Percentiles rank a stretch among this genome's conserved stretches.
Conservation (phyloP, 306 rosid species). For the Quercus mongolica region DNA sequence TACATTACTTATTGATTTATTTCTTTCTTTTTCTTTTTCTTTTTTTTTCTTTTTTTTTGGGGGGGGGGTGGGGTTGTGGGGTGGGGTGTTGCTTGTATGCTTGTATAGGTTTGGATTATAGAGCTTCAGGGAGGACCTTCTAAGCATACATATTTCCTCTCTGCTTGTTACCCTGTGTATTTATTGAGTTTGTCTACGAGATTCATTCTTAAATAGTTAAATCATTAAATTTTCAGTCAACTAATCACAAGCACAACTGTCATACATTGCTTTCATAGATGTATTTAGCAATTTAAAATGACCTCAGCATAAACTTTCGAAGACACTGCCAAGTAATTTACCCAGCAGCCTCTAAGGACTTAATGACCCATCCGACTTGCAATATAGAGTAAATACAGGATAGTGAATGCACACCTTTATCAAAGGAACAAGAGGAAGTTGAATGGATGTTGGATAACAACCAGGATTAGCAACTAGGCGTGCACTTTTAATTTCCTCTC, state of each 20-base stretch:
- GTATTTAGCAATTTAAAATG: neutral
- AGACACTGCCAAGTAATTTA: neutral
- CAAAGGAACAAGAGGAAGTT: slow-evolving; percentile 90
- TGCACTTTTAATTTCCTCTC: slow-evolving; percentile 68
- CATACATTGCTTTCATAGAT: neutral
- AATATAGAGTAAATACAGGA: slow-evolving; percentile 4
- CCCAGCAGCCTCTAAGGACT: neutral
- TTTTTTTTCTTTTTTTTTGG: too few species aligned
- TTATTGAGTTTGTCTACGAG: neutral
- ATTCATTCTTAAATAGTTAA: neutral
- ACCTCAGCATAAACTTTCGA: neutral
- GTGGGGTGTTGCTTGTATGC: too few species aligned
- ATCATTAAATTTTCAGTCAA: neutral
- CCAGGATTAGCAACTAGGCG: slow-evolving; percentile 96
- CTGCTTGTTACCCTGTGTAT: neutral
- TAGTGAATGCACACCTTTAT: slow-evolving; percentile 56
- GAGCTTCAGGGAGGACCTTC: neutral
- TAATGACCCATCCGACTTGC: neutral
- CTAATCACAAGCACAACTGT: slow-evolving; percentile 2
- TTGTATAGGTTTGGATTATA: too few species aligned
- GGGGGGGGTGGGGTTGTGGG: too few species aligned
- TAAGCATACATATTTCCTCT: neutral
- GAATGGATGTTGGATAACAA: slow-evolving; percentile 93
- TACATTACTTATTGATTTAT: neutral
- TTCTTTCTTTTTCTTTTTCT: neutral